Evolutionary conservation across 2,329 filamentous ascomycete species (phyloP), one percentile per base, ranked within the genome.

Genomic region (Phyllosticta citrichinensis): DNA sequence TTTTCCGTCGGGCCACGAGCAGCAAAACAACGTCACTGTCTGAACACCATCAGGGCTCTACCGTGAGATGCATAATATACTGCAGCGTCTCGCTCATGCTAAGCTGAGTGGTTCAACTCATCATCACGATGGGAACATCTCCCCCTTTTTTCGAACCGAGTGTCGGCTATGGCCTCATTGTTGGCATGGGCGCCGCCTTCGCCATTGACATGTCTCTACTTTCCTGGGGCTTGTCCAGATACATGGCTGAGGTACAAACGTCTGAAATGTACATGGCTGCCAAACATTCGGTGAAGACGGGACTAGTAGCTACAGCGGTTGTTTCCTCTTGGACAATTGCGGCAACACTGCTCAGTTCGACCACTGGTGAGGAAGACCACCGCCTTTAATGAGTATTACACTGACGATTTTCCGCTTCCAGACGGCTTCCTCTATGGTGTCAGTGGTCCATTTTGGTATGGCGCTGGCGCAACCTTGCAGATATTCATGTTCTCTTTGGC

Each of bases 371-470:
- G 58, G 51, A 5, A 17, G 14, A 11, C 33, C 2, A 17, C 5
- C 2, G 33, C 33, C 1, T 27, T 19, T 56, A 20, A 25, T 25
- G 3, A 5, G 4, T 3, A n/a, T 22, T 17, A 47, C 2, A 25
- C 33, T 52, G 51, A 20, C 11, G 19, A 52, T 52, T 27, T 30
- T 30, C 27, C 9, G 14, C 40, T n/a, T n/a, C 8, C 22, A 56
- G 58, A 61, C 57, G 63, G 52, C 14, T 65, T 64, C 54, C 35
- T 56, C n/a, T 64, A 65, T 35, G 63, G 63, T 22, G 56, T 65
- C 17, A 57, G 56, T 6, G 70, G 70, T 0, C 69, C 70, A 0
- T 65, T 72, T 25, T 72, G 69, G 69, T 71, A 72, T 61, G 70
- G 66, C 14, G 68, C 69, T 27, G 69, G 70, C 9, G 69, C 68